Conservation (phyloP, 2,329 filamentous ascomycete species). For the Clonostachys rhizophaga region DNA sequence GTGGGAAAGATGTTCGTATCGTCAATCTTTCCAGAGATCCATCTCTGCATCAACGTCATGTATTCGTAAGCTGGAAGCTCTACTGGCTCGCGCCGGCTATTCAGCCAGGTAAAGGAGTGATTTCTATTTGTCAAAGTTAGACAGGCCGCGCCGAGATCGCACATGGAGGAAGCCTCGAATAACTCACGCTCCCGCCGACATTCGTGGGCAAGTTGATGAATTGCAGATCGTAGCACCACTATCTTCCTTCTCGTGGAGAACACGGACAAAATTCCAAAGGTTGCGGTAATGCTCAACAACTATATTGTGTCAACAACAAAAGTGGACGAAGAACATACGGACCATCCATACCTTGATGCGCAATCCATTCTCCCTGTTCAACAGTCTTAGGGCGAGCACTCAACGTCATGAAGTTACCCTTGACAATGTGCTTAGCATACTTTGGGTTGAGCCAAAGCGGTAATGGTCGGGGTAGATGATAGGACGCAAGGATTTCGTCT, state of each 20-base stretch:
- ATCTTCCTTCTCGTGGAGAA: conserved; percentile 82
- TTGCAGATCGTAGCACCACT: conserved; percentile 80
- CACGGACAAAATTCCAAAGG: conserved; percentile 82
- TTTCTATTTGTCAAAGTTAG: conserved; percentile 43
- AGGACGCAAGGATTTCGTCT: conserved; percentile 53
- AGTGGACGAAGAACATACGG: not conserved
- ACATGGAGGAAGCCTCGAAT: not conserved
- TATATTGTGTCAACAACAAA: conserved; percentile 24
- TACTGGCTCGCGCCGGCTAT: conserved; percentile 79
- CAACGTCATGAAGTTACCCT: conserved; percentile 95
- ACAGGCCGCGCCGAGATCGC: not conserved
- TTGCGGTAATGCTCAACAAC: conserved; percentile 91
- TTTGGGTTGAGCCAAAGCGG: conserved; percentile 72
- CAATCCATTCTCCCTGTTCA: conserved; percentile 92
- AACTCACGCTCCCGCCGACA: conserved; percentile 92
- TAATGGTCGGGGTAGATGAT: conserved; percentile 61
- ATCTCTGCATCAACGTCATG: conserved; percentile 92
- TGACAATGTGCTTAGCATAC: conserved; percentile 83
- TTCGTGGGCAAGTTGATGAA: conserved; percentile 75
- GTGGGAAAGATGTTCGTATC: conserved; percentile 89
- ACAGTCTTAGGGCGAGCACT: conserved; percentile 91
- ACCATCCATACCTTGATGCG: conserved; percentile 74
- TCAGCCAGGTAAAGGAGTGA: conserved; percentile 95
- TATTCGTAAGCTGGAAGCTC: conserved; percentile 92
- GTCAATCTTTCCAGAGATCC: conserved; percentile 94